phyloP scores from a whole-genome alignment of 163 green algal species.

The Chloromonas sp. region DNA sequence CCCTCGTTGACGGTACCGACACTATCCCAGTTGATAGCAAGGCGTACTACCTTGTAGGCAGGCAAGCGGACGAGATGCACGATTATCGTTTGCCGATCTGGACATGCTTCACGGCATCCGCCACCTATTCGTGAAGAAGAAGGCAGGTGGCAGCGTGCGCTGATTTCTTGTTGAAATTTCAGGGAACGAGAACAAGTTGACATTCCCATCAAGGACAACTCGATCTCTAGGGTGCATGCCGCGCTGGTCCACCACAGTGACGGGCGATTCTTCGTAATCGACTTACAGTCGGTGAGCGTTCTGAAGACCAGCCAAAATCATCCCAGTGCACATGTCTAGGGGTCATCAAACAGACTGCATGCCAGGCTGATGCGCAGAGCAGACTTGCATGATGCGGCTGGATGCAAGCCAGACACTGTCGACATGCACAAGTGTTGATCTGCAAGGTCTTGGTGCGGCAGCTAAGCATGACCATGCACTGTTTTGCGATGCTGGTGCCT shows the following conservation, averaged over 20 bases:
- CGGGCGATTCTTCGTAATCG: slow-evolving; percentile 69
- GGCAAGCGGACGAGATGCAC: neutral
- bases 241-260: slow-evolving; percentile 68
- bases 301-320: neutral
- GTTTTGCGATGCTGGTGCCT: neutral
- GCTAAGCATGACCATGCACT: no score
- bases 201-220: slow-evolving; percentile 33
- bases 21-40: neutral
- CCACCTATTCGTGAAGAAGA: no score
- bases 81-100: no score
- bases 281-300: slow-evolving; percentile 34
- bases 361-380: neutral
- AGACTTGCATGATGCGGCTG: neutral
- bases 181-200: slow-evolving; percentile 12
- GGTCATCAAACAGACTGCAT: neutral
- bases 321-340: neutral
- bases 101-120: no score
- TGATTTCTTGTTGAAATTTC: neutral
- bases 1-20: neutral
- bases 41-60: neutral
- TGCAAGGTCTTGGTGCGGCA: no score
- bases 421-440: no score
- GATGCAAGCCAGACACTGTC: no score
- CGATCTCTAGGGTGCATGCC: slow-evolving; percentile 47
- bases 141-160: neutral